Percentiles rank a stretch among this genome's conserved stretches.
Conservation (phyloP, 768 basidiomycete genomes). For the Thelephora ganbajun region DNA sequence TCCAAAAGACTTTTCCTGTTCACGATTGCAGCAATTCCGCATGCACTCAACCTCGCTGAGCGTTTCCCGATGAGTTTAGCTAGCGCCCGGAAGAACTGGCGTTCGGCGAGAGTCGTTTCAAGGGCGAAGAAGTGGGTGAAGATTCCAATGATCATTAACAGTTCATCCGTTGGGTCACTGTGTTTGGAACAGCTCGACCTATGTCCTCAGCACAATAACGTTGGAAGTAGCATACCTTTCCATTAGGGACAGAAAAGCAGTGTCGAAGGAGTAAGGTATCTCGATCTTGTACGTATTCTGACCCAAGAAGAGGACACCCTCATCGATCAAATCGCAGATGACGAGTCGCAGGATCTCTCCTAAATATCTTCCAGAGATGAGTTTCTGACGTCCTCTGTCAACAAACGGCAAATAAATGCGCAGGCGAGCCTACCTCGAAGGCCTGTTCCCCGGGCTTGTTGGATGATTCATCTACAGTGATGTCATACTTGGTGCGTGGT, state of each 20-base stretch:
- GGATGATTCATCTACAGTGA: constrained; percentile 80
- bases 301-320: constrained; percentile 93
- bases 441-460: constrained; percentile 96
- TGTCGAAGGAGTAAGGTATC: constrained; percentile 85
- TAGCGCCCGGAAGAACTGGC: constrained; percentile 92
- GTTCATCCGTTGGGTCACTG: constrained; percentile 92
- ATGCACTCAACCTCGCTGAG: constrained; percentile 83
- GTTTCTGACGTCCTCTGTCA: constrained; percentile 46
- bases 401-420: background rate
- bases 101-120: constrained; percentile 91
- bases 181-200: background rate
- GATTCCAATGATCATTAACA: constrained; percentile 92
- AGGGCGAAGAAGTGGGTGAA: constrained; percentile 95
- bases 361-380: constrained; percentile 90
- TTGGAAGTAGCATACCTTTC: constrained; percentile 47
- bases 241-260: constrained; percentile 93
- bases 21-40: constrained; percentile 94
- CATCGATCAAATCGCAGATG: constrained; percentile 89
- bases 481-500: constrained; percentile 90
- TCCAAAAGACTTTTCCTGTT: constrained; percentile 91
- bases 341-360: constrained; percentile 95
- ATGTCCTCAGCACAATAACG: background rate
- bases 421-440: constrained; percentile 48
- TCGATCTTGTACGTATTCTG: constrained; percentile 99
- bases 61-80: constrained; percentile 82